Evolutionary conservation across 2,329 filamentous ascomycete species (phyloP), one percentile per base, ranked within the genome.

Genomic region (Scedosporium boydii): DNA sequence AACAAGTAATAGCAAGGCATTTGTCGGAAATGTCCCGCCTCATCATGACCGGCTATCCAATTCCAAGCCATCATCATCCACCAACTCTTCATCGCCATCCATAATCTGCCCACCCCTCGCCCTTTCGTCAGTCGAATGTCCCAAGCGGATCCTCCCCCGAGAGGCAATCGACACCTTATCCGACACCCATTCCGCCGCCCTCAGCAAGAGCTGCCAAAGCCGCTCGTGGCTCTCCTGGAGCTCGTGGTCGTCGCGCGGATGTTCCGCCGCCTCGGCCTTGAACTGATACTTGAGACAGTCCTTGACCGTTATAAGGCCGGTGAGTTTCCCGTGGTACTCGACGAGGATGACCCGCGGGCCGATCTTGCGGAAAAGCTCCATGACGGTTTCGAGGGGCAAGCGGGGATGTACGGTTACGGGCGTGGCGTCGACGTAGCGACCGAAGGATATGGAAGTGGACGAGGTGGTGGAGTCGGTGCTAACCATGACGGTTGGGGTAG

Each of bases 311-410:
- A 99, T 90, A 0, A 99, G 81, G 0, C 95, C 95, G 0, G 84
- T 85, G 1, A 99, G 81, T 59, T 85, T 85, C 14, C 95, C 95
- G 63, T 90, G 89, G 71, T 96, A 89, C 73, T 99, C 95, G 46
- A 97, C 88, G 3, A 99, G 81, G 59, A 99, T 93, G 5, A 97
- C 92, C 1, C 95, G 85, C 0, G 93, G 95, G 0, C 95, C 95
- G 72, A 99, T 96, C 77, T 98, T 99, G 73, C 93, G 93, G 80
- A 99, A 99, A 10, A 99, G 81, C 71, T 99, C 95, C 92, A 99
- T 97, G 38, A 96, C 93, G 0, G 95, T 99, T 75, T 99, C 95
- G 0, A 99, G 85, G 0, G 93, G 90, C 0, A 98, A 84, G 1
- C 91, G 87, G 0, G 95, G 95, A 70, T 99, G 95, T 1, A 93